Base-by-base conservation (phyloP, 2,329 filamentous ascomycete genomes). In the Penicillium sp. region DNA sequence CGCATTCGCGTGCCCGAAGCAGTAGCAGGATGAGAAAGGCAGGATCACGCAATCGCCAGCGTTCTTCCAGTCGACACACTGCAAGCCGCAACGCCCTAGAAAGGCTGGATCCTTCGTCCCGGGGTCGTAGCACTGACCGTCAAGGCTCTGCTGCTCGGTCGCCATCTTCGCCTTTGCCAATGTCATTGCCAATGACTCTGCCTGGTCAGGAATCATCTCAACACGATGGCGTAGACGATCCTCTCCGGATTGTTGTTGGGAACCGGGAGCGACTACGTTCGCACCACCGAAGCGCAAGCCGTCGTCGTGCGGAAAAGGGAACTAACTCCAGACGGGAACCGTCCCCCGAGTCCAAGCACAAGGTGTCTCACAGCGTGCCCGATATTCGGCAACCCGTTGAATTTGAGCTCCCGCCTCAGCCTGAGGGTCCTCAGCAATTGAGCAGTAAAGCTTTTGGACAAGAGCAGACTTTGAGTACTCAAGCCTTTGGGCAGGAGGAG, bases 131-230 rank as follows among this genome's bases (percentile, higher is more conserved):
- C 67, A 76, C 82, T 48, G 82, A 81, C 16, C 82, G 87, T n/a
- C 80, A 80, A 16, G 82, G 80, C 2, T 85, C 85, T n/a, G 70
- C 76, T 2, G 76, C 83, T 45, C 82, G 87, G 49, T 96, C 92
- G 1, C 92, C 93, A 1, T 89, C 90, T 0, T 93, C 91, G 1
- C 91, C 93, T 1, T 77, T 92, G 22, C 90, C 91, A 4, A 88
- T 93, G 79, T 86, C 54, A 14, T 42, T 63, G 13, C 63, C 63
- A 4, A 88, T 93, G 79, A 86, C 57, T 22, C 48, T 64, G 16
- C 63, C 64, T 3, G 84, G 81, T 21, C 81, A 80, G 19, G 79
- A 80, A 2, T 5, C 52, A 16, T 76, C 82, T 55, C 78, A 81
- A 43, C 82, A 81, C 44, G 78, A 76, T 21, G 87, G 86, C 1